Base-by-base conservation (phyloP, 352 stramenopile species). In the Pythium phragmitis region DNA sequence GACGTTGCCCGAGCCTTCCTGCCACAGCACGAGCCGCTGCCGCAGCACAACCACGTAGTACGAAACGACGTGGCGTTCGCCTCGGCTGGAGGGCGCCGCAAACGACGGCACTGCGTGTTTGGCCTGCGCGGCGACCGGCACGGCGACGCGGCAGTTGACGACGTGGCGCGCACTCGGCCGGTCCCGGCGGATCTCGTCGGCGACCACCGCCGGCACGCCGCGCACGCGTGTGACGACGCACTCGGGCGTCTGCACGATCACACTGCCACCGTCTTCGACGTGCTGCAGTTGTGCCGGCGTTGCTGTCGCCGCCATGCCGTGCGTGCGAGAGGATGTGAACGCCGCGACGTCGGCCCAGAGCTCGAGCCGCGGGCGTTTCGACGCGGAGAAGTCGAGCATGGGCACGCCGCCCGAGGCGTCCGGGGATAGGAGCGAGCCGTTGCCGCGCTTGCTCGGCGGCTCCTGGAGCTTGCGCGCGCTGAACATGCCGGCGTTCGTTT, bases 341-440 rank as follows among this genome's bases (percentile, higher is more conserved):
- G 48, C n/a, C 41, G 50, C 16, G 41, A 48, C 45, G 21, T 64
- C 50, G 33, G 61, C 63, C 63, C 63, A 70, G 21, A 70, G 51
- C 55, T 84, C 76, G 43, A 90, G 78, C 1, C 83, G 83, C 71
- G 89, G 83, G 37, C 83, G 83, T 68, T 92, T 92, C 64, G 70
- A 56, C 16, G 53, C 50, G 21, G 63, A 42, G 7, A 66, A 57
- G 34, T 68, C 65, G 47, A 48, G 46, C 16, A 48, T 19, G 12
- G 56, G 30, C 21, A 28, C 56, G 51, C 52, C 46, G 51, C 52
- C 46, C 17, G 51, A 23, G 16, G 51, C 42, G 14, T 61, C 74
- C 16, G 70, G 37, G 11, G 17, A 30, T n/a, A 71, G 55, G 16
- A 85, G 70, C 57, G 82, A 70, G 46, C 71, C 77, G 42, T 68